Conservation (phyloP, 73 alveolate species). For the Urostyla sp. region DNA sequence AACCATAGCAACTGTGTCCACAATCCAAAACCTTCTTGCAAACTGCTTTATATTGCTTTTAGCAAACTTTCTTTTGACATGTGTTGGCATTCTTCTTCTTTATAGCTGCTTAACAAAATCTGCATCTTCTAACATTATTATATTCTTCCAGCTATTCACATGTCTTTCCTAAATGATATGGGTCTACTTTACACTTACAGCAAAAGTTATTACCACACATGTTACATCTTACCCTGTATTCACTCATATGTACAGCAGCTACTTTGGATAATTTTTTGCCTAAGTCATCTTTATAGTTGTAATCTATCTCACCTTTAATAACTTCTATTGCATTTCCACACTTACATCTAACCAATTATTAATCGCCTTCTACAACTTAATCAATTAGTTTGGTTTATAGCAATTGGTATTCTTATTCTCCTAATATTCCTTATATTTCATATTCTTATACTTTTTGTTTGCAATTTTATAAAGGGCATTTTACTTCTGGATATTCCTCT, state of each 20-base stretch:
- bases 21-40: constrained; percentile 70
- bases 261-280: constrained; percentile 54
- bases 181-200: constrained; percentile 47
- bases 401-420: constrained; percentile 59
- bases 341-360: constrained; percentile 42
- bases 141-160: constrained; percentile 60
- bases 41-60: constrained; percentile 34
- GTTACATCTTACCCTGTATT: constrained; percentile 65
- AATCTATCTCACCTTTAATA: constrained; percentile 67
- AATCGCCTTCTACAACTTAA: constrained; percentile 21
- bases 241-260: constrained; percentile 64
- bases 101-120: constrained; percentile 63
- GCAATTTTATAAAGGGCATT: constrained; percentile 6
- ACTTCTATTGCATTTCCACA: constrained; percentile 58
- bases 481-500: constrained; percentile 11
- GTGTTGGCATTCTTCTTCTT: constrained; percentile 28
- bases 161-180: constrained; percentile 75
- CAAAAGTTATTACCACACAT: constrained; percentile 69
- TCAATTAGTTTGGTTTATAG: constrained; percentile 4
- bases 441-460: background rate
- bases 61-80: constrained; percentile 73
- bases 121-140: constrained; percentile 58
- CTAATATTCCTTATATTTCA: constrained; percentile 38
- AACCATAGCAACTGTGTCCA: constrained; percentile 84
- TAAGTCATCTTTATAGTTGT: constrained; percentile 62